phyloP scores from a whole-genome alignment of 495 filamentous ascomycete genomes.

The Penicillium robsamsonii region DNA sequence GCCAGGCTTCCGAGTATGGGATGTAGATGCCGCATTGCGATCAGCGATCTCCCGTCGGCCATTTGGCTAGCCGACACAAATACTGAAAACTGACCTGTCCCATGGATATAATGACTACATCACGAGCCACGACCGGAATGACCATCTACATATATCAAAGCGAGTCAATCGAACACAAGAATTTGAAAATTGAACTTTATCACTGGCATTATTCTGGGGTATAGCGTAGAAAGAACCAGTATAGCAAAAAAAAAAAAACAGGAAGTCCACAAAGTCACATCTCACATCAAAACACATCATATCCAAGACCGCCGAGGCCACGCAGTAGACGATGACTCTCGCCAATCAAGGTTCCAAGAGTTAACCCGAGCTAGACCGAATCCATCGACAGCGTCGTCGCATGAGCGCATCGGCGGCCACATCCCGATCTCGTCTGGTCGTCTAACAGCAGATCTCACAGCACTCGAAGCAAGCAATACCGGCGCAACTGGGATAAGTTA shows the following conservation, averaged over 20 bases:
- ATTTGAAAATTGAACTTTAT: slow-evolving; percentile 9
- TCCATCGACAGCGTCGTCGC: not conserved
- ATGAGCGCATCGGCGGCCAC: not conserved
- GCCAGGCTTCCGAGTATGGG: slow-evolving; percentile 26
- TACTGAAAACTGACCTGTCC: not conserved
- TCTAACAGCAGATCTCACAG: slow-evolving; percentile 47
- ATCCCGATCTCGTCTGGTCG: not conserved
- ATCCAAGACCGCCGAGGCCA: not conserved
- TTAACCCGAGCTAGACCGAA: not conserved
- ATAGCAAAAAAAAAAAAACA: slow-evolving; percentile 1
- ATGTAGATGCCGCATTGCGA: slow-evolving; percentile 29
- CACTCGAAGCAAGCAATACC: slow-evolving; percentile 48
- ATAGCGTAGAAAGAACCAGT: slow-evolving; percentile 5
- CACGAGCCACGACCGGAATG: not conserved
- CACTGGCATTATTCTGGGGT: slow-evolving; percentile 15
- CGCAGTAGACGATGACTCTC: not conserved
- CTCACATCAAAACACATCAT: not conserved
- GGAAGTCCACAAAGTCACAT: not conserved
- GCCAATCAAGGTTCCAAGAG: not conserved
- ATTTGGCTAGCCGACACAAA: not conserved
- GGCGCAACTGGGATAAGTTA: slow-evolving; percentile 34
- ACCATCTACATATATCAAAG: not conserved
- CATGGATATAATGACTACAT: not conserved
- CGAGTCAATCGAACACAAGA: not conserved
- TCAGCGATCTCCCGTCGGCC: slow-evolving; percentile 19